Evolutionary conservation across 352 stramenopile genomes (phyloP), one percentile per base, ranked within the genome.

Genomic region (Plasmopara muralis): DNA sequence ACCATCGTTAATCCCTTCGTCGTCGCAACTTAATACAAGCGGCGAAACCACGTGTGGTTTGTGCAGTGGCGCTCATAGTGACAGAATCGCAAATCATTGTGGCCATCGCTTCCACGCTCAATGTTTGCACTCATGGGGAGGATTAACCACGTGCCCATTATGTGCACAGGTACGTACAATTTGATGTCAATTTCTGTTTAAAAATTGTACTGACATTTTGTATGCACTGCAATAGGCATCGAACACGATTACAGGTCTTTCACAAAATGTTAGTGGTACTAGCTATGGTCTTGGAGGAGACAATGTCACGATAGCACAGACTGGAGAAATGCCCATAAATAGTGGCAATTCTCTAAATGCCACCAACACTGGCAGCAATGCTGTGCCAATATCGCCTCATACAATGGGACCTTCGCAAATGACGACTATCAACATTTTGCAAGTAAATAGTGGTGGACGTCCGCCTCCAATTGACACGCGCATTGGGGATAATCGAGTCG

Each of bases 101-200:
- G 78, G 78, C n/a, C 78, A 89, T 56, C 72, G 69, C 25, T 89
- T 89, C 55, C 78, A 89, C 47, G 62, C 59, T 35, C 55, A 65
- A 18, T 87, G 76, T 53, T 53, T 89, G 40, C 74, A 87, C 18
- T 68, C 78, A 39, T 89, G 78, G 78, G 78, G 76, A 43, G 78
- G 74, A 5, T 79, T 70, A 37, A 68, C 67, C 20, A 62, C 61
- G 31, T 84, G 73, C 25, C 66, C 72, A 53, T 53, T 82, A 38
- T 84, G 73, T 43, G 52, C 49, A 39, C 67, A 74, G 64, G 73
- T 84, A 67, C 41, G 58, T 33, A 43, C 50, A 25, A 25, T 25
- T 25, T 25, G 20, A 25, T 25, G 20, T 25, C 20, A 25, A 3
- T 3, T 25, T 3, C 33, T 38, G 33, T 14, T 49, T 42, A 18